Conservation (phyloP, 192 early-diverging fungal species). For the Diversispora eburnea region DNA sequence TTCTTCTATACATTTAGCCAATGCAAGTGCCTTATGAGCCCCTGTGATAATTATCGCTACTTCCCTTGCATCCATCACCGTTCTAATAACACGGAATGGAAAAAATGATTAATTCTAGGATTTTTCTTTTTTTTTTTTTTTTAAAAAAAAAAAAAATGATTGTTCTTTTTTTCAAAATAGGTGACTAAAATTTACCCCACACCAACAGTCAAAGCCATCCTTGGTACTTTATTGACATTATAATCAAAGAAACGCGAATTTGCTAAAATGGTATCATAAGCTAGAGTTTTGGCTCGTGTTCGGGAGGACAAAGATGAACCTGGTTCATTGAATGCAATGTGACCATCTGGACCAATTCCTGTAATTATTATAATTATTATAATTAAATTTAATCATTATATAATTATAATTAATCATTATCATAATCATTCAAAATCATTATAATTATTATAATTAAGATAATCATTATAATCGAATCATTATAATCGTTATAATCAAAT, state of each 20-base stretch:
- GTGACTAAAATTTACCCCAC: conserved; percentile 53
- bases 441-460: too few species aligned
- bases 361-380: not conserved
- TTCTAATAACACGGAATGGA: conserved; percentile 40
- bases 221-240: conserved; percentile 79
- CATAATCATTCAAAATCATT: not conserved
- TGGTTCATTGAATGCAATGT: conserved; percentile 91
- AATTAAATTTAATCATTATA: not conserved
- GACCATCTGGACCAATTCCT: conserved; percentile 84
- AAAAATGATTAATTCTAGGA: not conserved
- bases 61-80: conserved; percentile 85
- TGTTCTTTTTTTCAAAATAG: too few species aligned
- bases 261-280: conserved; percentile 85
- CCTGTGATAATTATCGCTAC: conserved; percentile 83
- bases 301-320: conserved; percentile 77
- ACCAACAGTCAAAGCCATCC: conserved; percentile 83
- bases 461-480: too few species aligned
- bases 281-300: conserved; percentile 82
- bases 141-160: too few species aligned
- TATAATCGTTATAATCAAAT: too few species aligned
- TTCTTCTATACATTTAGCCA: conserved; percentile 80
- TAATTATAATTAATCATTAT: not conserved
- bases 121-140: too few species aligned
- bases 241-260: conserved; percentile 85
- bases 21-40: conserved; percentile 77